phyloP scores from a whole-genome alignment of 345 rosid genomes.

The Eucalyptus brandiana region DNA sequence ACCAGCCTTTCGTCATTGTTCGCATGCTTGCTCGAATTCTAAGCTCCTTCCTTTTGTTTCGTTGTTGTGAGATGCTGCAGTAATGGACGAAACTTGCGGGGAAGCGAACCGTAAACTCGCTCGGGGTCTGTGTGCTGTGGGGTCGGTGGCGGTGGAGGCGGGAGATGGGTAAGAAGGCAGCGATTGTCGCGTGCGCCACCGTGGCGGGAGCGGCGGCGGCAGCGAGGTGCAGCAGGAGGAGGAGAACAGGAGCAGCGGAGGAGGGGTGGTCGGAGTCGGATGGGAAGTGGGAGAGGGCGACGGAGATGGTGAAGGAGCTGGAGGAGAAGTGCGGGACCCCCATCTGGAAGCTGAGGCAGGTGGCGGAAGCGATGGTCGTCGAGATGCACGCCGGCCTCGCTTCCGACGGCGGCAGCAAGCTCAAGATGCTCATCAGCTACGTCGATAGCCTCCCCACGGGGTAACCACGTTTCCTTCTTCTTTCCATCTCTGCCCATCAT shows the following conservation, averaged over 20 bases:
- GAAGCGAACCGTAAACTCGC: background rate
- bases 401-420: conserved; percentile 82
- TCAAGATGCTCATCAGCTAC: conserved; percentile 89
- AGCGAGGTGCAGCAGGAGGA: conserved; percentile 27
- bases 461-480: conserved; percentile 8
- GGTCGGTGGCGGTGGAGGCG: background rate
- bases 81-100: background rate
- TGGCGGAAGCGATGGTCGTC: conserved; percentile 58
- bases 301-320: conserved; percentile 49
- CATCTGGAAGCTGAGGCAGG: conserved; percentile 46
- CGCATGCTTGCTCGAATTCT: background rate
- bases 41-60: background rate
- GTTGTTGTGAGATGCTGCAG: background rate
- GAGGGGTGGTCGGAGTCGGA: conserved; percentile 27
- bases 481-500: background rate
- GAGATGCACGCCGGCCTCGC: conserved; percentile 96
- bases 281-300: conserved; percentile 48
- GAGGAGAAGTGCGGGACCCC: conserved; percentile 74
- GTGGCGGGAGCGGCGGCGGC: conserved; percentile 36
- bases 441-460: conserved; percentile 93
- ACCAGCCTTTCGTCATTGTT: background rate
- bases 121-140: background rate
- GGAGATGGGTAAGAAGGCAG: conserved; percentile 6
- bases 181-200: background rate
- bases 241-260: conserved; percentile 36